Percentiles rank a stretch among this genome's conserved stretches.
Evolutionary conservation across 2,329 filamentous ascomycete species (phyloP).

Genomic region (Aurifilum marmelostoma): DNA sequence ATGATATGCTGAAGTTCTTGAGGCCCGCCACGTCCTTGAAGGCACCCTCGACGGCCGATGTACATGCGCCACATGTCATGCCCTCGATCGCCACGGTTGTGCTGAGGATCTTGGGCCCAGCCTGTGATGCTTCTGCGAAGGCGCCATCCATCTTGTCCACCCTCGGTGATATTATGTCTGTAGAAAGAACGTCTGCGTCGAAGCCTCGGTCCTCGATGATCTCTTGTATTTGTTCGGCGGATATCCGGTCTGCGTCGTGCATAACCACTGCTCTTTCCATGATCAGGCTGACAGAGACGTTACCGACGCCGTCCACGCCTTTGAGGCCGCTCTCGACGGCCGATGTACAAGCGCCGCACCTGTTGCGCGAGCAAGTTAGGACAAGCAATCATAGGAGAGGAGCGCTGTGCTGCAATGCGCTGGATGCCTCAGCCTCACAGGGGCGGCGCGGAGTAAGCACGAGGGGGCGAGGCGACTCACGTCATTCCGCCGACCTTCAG

Average conservation of each 20-base stretch:
- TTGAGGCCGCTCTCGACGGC: conserved; percentile 93
- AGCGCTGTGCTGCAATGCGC: background rate
- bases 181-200: conserved; percentile 85
- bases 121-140: conserved; percentile 39
- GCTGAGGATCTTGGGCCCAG: conserved; percentile 52
- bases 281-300: conserved; percentile 87
- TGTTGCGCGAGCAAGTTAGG: conserved; percentile 49
- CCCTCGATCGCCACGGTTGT: conserved; percentile 81
- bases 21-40: conserved; percentile 77
- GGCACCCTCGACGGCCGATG: conserved; percentile 79
- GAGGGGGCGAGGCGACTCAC: conserved; percentile 47
- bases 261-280: conserved; percentile 95
- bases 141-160: conserved; percentile 39
- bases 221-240: conserved; percentile 76
- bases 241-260: conserved; percentile 77
- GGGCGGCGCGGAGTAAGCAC: background rate
- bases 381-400: background rate
- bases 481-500: conserved; percentile 88
- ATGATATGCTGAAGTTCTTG: conserved; percentile 77
- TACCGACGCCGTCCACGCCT: conserved; percentile 77
- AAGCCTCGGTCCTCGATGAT: conserved; percentile 92
- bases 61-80: conserved; percentile 92
- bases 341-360: conserved; percentile 91
- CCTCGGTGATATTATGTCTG: conserved; percentile 67
- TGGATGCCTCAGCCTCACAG: conserved; percentile 18